Percentiles rank a stretch among this genome's conserved stretches.
Conservation (phyloP, 495 filamentous ascomycete genomes). For the Mytilinidion resinicola region DNA sequence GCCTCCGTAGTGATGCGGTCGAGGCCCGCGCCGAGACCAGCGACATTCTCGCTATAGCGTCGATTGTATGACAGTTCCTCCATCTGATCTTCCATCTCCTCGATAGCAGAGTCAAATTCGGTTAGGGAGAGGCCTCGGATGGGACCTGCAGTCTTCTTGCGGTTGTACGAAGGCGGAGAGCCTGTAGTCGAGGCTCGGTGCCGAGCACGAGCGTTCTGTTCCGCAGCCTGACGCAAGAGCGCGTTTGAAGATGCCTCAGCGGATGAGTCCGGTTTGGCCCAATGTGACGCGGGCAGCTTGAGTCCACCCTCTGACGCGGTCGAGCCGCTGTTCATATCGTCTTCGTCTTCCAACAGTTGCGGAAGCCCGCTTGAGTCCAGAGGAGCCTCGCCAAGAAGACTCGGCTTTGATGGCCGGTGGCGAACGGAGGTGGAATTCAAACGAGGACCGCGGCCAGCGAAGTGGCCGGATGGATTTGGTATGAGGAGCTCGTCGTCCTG, state of each 20-base stretch:
- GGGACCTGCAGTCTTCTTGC: not conserved
- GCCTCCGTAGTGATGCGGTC: constrained; percentile 1
- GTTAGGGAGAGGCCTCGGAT: not conserved
- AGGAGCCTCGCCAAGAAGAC: constrained; percentile 75
- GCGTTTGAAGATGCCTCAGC: not conserved
- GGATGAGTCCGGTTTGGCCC: not conserved
- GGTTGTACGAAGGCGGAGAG: constrained; percentile 10
- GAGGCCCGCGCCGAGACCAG: not conserved
- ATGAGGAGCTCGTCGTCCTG: constrained; percentile 58
- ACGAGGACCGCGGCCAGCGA: not conserved
- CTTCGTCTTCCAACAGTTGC: constrained; percentile 75
- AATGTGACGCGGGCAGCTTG: constrained; percentile 49
- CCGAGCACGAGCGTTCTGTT: constrained; percentile 21
- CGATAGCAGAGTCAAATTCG: constrained; percentile 21
- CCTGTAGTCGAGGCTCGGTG: constrained; percentile 13
- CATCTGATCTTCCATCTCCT: constrained; percentile 18
- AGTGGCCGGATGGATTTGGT: constrained; percentile 1
- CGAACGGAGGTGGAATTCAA: constrained; percentile 31
- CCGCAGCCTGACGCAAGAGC: constrained; percentile 20
- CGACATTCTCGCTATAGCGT: constrained; percentile 24
- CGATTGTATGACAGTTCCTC: constrained; percentile 4
- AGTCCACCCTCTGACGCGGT: constrained; percentile 57
- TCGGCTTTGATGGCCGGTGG: constrained; percentile 77
- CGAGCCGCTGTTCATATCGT: constrained; percentile 63
- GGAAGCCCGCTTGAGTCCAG: constrained; percentile 53